Conservation (phyloP, 169 alveolate species). For the Perkinsus marinus region DNA sequence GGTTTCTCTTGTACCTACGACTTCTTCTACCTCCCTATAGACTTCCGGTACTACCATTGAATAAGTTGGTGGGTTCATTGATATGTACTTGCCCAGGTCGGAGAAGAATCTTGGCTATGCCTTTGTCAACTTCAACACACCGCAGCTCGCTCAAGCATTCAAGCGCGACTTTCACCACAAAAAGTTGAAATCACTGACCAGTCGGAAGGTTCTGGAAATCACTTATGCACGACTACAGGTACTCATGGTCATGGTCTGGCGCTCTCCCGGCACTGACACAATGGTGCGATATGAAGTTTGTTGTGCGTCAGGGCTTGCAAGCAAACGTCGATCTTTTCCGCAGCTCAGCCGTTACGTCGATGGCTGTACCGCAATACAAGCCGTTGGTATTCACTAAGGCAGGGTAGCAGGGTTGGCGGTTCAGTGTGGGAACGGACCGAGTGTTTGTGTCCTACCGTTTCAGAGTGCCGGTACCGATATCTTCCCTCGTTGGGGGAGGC, state of each 20-base stretch:
- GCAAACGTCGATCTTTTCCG: not conserved
- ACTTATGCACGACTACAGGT: not conserved
- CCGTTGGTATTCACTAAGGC: not conserved
- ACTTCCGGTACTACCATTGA: not conserved
- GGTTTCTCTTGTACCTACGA: not conserved
- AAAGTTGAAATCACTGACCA: constrained; percentile 37
- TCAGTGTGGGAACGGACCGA: not conserved
- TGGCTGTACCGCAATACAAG: not conserved
- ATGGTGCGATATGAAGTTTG: not conserved
- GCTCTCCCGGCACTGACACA: not conserved
- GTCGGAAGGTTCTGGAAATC: constrained; percentile 20
- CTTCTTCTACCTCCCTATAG: not conserved
- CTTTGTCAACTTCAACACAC: not conserved
- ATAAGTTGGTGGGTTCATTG: not conserved
- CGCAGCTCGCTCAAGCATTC: constrained; percentile 24
- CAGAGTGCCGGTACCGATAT: not conserved
- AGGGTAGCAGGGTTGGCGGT: not conserved
- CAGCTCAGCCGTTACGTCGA: not conserved
- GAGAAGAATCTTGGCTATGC: not conserved
- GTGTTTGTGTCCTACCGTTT: not conserved
- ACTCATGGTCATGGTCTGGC: not conserved
- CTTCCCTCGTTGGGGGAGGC: not conserved
- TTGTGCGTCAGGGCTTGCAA: not conserved
- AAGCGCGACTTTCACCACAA: constrained; percentile 28
- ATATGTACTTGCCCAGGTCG: not conserved